Evolutionary conservation across 2,329 filamentous ascomycete genomes (phyloP).

Genomic region (Ophiostoma sp.): DNA sequence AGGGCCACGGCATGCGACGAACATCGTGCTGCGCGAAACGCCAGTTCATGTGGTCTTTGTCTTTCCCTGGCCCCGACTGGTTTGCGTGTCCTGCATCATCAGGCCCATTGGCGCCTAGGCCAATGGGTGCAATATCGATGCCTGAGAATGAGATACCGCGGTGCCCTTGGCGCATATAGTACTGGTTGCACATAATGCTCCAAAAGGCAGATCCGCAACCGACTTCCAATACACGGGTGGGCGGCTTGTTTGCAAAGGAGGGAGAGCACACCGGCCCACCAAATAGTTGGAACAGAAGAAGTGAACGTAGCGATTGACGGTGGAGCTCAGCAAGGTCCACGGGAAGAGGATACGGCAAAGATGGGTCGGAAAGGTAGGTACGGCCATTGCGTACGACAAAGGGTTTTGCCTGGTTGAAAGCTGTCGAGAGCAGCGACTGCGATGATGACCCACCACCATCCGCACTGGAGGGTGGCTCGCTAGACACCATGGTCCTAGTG

Average conservation of each 20-base stretch:
- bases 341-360: conserved; percentile 78
- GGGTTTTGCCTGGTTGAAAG: conserved; percentile 45
- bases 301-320: conserved; percentile 79
- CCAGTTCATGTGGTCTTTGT: conserved; percentile 67
- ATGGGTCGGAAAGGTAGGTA: conserved; percentile 74
- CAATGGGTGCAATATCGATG: conserved; percentile 72
- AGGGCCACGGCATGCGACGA: conserved; percentile 72
- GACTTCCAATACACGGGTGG: conserved; percentile 77
- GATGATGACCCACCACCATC: conserved; percentile 43
- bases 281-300: conserved; percentile 78
- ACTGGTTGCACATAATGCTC: conserved; percentile 84
- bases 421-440: conserved; percentile 31
- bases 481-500: conserved; percentile 50
- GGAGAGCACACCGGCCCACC: conserved; percentile 77
- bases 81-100: background rate
- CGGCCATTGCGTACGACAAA: conserved; percentile 76
- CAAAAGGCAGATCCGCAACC: conserved; percentile 88
- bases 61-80: conserved; percentile 49
- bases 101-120: conserved; percentile 21
- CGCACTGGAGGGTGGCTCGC: conserved; percentile 47
- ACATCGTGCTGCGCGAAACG: conserved; percentile 86
- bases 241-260: conserved; percentile 64
- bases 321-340: conserved; percentile 82
- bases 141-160: conserved; percentile 75
- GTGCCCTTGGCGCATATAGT: conserved; percentile 67